These are phyloP conservation scores for Acer negundo DNA, from an alignment of 345 rosid species.

Conservation along the genomic window DNA sequence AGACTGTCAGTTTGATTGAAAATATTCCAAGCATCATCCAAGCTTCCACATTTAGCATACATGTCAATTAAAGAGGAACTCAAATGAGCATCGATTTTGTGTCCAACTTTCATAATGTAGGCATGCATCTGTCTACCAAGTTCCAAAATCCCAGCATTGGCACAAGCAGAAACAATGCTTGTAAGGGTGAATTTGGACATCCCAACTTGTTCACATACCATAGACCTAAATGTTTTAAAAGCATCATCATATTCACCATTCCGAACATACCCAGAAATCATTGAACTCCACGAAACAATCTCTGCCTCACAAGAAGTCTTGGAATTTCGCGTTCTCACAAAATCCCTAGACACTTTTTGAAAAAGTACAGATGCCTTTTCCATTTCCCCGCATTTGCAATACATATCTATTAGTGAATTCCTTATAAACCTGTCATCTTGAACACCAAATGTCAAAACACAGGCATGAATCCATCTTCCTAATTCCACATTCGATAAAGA, in stretches of 20 bases:
- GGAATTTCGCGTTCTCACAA: constrained; percentile 11
- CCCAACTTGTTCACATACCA: constrained; percentile 32
- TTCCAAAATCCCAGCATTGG: constrained; percentile 35
- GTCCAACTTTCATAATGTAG: constrained; percentile 45
- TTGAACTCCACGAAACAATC: constrained; percentile 41
- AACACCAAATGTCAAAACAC: constrained; percentile 32
- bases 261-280: constrained; percentile 56
- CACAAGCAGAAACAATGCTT: constrained; percentile 53
- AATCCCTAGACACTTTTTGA: constrained; percentile 13
- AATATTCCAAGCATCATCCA: constrained; percentile 39
- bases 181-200: constrained; percentile 48
- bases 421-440: constrained; percentile 35
- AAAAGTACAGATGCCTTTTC: constrained; percentile 34
- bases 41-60: constrained; percentile 56
- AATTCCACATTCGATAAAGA: constrained; percentile 29
- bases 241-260: constrained; percentile 41
- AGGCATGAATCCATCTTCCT: constrained; percentile 51
- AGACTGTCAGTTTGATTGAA: constrained; percentile 31
- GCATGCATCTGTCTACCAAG: constrained; percentile 53
- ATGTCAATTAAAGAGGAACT: constrained; percentile 50
- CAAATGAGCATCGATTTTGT: constrained; percentile 42
- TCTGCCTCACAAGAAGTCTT: constrained; percentile 22
- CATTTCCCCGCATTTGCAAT: constrained; percentile 50
- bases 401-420: constrained; percentile 53
- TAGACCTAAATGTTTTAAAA: constrained; percentile 35